Percentiles rank a stretch among this genome's conserved stretches.
These are phyloP conservation scores for Citrus mangshanensis DNA, from an alignment of 345 rosid genomes.

Conservation along the genomic window DNA sequence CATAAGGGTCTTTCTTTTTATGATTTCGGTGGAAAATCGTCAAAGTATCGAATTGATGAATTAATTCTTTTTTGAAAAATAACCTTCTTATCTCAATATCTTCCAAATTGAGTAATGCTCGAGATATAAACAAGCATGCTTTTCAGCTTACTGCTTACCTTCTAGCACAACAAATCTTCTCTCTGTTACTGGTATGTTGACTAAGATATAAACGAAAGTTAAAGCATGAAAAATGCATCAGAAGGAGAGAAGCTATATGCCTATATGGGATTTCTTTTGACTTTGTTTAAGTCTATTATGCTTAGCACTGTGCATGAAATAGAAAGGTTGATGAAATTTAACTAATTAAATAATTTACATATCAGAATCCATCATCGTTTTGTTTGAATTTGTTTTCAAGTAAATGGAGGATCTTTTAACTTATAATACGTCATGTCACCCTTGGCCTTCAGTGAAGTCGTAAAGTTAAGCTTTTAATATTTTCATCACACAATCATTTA, in stretches of 20 bases:
- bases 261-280: constrained; percentile 7
- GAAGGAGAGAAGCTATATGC: background rate
- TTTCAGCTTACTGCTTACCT: constrained; percentile 25
- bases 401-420: constrained; percentile 54
- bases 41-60: too few relatives aligned
- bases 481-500: constrained; percentile 6
- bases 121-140: constrained; percentile 33
- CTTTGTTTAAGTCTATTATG: constrained; percentile 11
- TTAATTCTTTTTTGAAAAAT: too few relatives aligned
- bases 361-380: constrained; percentile 57
- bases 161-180: constrained; percentile 29
- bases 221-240: constrained; percentile 24
- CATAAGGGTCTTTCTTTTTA: too few relatives aligned
- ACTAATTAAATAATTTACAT: constrained; percentile 26
- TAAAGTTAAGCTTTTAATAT: constrained; percentile 45
- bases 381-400: constrained; percentile 31
- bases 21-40: too few relatives aligned
- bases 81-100: background rate
- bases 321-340: background rate
- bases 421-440: constrained; percentile 44
- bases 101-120: too few relatives aligned
- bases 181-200: background rate
- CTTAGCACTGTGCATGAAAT: background rate
- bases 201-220: background rate
- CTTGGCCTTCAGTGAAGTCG: constrained; percentile 46